Evolutionary conservation across 2,329 filamentous ascomycete genomes (phyloP).

Genomic region (Graphilbum ipis-grandicollis): DNA sequence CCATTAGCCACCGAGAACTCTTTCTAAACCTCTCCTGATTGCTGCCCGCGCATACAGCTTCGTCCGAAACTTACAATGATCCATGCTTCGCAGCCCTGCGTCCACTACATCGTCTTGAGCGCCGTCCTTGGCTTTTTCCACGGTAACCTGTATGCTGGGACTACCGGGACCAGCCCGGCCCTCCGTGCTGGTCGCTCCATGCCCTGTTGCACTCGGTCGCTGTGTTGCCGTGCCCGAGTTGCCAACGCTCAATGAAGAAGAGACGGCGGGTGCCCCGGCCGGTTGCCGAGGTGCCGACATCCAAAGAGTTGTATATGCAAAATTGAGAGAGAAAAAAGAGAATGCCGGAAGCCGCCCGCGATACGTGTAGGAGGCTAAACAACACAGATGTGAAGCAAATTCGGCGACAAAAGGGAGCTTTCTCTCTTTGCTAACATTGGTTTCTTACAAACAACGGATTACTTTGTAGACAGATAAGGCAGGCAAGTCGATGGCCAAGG

Average conservation of each 20-base stretch:
- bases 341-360: too few species aligned
- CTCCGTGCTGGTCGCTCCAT: conserved; percentile 6
- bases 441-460: too few species aligned
- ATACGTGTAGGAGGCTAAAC: too few species aligned
- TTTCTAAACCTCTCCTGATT: too few species aligned
- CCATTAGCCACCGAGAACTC: background rate
- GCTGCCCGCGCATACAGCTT: conserved; percentile 1
- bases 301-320: background rate
- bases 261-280: background rate
- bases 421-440: too few species aligned
- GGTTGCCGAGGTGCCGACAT: background rate
- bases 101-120: conserved; percentile 26
- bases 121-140: background rate
- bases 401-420: too few species aligned
- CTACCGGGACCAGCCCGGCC: conserved; percentile 8
- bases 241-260: background rate
- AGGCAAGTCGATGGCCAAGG: too few species aligned
- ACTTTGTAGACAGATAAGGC: too few species aligned
- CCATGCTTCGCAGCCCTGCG: conserved; percentile 63
- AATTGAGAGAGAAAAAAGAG: too few species aligned
- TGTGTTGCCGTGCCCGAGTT: background rate
- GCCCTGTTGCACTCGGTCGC: conserved; percentile 27
- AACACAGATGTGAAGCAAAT: too few species aligned
- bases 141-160: conserved; percentile 10
- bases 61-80: conserved; percentile 46